Evolutionary conservation across 306 rosid species (phyloP).

Genomic region (Casuarina equisetifolia): DNA sequence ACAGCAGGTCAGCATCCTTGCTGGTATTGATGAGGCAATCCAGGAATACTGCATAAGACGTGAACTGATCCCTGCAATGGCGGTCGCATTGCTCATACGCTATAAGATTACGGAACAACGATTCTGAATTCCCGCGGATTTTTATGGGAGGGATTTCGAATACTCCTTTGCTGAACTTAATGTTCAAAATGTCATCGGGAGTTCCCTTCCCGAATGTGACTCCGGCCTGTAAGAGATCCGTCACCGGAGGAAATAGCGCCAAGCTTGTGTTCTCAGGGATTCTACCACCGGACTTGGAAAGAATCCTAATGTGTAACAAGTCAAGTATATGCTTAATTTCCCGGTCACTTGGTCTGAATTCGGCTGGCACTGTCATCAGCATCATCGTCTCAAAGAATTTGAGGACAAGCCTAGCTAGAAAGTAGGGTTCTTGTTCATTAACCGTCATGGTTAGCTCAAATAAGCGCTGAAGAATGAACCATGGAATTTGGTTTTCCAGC

Average conservation of each 20-base stretch:
- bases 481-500: slow-evolving; percentile 36
- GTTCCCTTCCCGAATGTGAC: background rate
- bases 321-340: background rate
- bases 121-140: slow-evolving; percentile 23
- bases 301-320: background rate
- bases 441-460: background rate
- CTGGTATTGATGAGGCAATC: slow-evolving; percentile 21
- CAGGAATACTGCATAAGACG: slow-evolving; percentile 27
- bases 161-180: background rate
- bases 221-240: slow-evolving; percentile 11
- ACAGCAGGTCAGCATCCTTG: slow-evolving; percentile 6
- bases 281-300: background rate
- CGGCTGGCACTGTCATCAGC: background rate
- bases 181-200: background rate
- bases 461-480: slow-evolving; percentile 23
- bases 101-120: slow-evolving; percentile 22
- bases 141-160: slow-evolving; percentile 11
- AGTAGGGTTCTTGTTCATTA: background rate
- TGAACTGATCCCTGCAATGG: background rate
- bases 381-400: background rate
- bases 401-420: background rate
- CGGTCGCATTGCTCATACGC: slow-evolving; percentile 27
- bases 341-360: background rate
- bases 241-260: slow-evolving; percentile 1
- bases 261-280: background rate